phyloP scores from a whole-genome alignment of 2,329 filamentous ascomycete genomes.

The Penicillium aurantiogriseum region DNA sequence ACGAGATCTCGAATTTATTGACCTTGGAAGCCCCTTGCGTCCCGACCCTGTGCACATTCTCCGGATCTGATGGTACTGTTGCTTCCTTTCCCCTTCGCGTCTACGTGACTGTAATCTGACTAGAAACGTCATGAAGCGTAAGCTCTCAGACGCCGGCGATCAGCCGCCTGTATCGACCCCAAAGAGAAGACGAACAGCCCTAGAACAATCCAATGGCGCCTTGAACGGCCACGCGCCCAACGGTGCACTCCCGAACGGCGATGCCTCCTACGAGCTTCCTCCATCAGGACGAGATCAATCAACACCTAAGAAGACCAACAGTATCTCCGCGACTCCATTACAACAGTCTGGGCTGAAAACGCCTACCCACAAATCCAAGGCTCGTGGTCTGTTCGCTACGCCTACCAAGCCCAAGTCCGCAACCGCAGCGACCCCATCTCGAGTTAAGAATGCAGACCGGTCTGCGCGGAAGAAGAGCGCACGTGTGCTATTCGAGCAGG shows the following conservation, averaged over 20 bases:
- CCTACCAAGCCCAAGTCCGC: slow-evolving; percentile 37
- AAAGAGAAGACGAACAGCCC: slow-evolving; percentile 36
- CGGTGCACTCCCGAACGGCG: slow-evolving; percentile 15
- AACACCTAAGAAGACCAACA: slow-evolving; percentile 34
- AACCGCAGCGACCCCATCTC: slow-evolving; percentile 56
- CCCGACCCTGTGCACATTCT: slow-evolving; percentile 26
- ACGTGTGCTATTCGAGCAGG: slow-evolving; percentile 69
- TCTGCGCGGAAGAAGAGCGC: slow-evolving; percentile 87
- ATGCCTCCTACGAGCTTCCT: slow-evolving; percentile 26
- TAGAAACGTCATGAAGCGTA: slow-evolving; percentile 41
- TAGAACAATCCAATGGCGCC: slow-evolving; percentile 25
- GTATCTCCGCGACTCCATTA: slow-evolving; percentile 28
- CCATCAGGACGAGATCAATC: slow-evolving; percentile 29
- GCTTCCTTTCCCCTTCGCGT: slow-evolving; percentile 23
- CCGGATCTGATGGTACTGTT: slow-evolving; percentile 36
- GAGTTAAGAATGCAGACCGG: slow-evolving; percentile 70
- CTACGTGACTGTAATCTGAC: slow-evolving; percentile 17
- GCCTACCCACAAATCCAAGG: slow-evolving; percentile 38
- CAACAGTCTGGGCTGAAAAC: slow-evolving; percentile 40
- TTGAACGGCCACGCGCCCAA: slow-evolving; percentile 26
- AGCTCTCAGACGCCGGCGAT: slow-evolving; percentile 38
- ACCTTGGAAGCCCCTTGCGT: slow-evolving; percentile 27
- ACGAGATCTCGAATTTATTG: slow-evolving; percentile 7
- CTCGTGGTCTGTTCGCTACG: slow-evolving; percentile 42
- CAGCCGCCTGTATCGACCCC: slow-evolving; percentile 39